Evolutionary conservation across 768 basidiomycete genomes (phyloP).

Genomic region (Rhodotorula paludigena): DNA sequence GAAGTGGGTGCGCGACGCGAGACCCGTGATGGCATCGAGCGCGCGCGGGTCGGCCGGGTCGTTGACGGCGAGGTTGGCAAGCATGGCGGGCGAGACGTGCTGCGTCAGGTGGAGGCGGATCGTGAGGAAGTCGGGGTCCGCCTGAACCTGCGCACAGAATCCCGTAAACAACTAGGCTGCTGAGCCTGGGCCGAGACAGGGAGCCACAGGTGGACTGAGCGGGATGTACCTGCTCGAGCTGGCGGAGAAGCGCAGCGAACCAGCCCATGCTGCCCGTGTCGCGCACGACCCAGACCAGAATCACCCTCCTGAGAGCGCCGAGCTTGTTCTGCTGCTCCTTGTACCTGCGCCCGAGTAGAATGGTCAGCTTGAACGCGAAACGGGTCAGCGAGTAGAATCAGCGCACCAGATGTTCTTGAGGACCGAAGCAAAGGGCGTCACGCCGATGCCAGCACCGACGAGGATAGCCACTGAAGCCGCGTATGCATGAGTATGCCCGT

Average conservation of each 20-base stretch:
- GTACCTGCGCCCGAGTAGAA: conserved; percentile 51
- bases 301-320: conserved; percentile 76
- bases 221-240: conserved; percentile 61
- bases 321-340: conserved; percentile 71
- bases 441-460: conserved; percentile 90
- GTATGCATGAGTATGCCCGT: background rate
- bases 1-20: conserved; percentile 82
- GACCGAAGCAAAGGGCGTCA: conserved; percentile 91
- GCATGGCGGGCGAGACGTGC: conserved; percentile 76
- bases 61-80: conserved; percentile 87
- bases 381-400: background rate
- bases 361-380: background rate
- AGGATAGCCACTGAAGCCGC: conserved; percentile 68
- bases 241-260: conserved; percentile 84
- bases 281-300: conserved; percentile 63
- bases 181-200: too few species aligned
- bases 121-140: conserved; percentile 79
- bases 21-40: conserved; percentile 81
- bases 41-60: conserved; percentile 38
- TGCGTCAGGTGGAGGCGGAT: conserved; percentile 88
- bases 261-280: conserved; percentile 97
- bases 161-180: background rate
- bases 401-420: conserved; percentile 80
- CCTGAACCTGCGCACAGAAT: background rate
- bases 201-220: background rate